These are phyloP conservation scores for Sisymbrium irio DNA, from an alignment of 345 rosid genomes.

Conservation along the genomic window DNA sequence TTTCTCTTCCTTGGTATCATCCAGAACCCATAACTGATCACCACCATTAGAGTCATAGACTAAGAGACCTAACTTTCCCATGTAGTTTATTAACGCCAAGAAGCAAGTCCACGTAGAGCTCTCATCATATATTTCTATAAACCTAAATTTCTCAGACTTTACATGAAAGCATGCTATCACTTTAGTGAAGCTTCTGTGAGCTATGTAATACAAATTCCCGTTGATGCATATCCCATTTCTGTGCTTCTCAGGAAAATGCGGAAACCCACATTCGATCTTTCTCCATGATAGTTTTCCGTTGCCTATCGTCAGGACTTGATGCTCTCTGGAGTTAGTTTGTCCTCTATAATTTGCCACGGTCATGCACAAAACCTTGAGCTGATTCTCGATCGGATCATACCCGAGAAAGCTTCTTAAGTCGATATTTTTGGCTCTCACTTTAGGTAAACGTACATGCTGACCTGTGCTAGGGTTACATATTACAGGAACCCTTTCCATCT, in stretches of 20 bases:
- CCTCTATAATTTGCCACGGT: neutral
- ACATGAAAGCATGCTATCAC: neutral
- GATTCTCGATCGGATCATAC: conserved; percentile 9
- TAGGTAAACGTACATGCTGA: neutral
- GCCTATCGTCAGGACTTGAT: neutral
- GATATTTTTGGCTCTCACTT: neutral
- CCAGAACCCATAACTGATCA: neutral
- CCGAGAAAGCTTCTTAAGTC: neutral
- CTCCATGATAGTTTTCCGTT: neutral
- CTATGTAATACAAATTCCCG: neutral
- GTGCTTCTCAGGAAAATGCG: neutral
- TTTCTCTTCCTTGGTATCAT: neutral
- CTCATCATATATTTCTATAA: neutral
- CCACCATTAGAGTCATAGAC: neutral
- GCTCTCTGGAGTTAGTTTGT: neutral
- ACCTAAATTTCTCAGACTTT: neutral
- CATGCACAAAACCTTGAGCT: conserved; percentile 3
- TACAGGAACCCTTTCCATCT: neutral
- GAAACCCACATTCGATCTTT: neutral
- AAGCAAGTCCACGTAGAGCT: neutral
- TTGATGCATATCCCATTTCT: neutral
- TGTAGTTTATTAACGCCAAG: neutral
- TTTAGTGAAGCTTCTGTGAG: neutral
- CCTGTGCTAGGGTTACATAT: conserved; percentile 10
- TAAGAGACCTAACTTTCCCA: conserved; percentile 2